These are phyloP conservation scores for Trichoderma cornu-damae DNA, from an alignment of 2,329 filamentous ascomycete genomes.

Conservation along the genomic window DNA sequence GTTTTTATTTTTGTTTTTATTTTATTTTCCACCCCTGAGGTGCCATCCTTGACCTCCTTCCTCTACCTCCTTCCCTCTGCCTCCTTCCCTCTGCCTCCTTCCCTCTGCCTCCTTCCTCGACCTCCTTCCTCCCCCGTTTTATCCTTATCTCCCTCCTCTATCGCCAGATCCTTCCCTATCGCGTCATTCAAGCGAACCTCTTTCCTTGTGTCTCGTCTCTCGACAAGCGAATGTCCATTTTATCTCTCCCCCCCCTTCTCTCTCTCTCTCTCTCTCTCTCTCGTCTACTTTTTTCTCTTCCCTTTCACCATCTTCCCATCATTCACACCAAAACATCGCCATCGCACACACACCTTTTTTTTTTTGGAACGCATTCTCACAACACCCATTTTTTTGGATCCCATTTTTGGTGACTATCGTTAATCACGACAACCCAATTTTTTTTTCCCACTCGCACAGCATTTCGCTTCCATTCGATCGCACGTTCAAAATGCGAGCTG, in stretches of 20 bases:
- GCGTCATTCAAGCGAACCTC: neutral
- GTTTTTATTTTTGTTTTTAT: too few species aligned
- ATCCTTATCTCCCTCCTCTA: neutral
- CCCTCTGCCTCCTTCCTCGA: neutral
- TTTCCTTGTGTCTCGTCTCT: neutral
- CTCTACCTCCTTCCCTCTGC: too few species aligned
- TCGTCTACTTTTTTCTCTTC: conserved; percentile 20
- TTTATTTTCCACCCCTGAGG: too few species aligned
- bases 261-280: conserved; percentile 16
- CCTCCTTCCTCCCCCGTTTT: neutral
- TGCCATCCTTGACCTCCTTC: too few species aligned
- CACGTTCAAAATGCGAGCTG: conserved; percentile 25
- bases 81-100: too few species aligned
- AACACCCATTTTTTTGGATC: conserved; percentile 9
- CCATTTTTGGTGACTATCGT: conserved; percentile 31
- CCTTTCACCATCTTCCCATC: conserved; percentile 22
- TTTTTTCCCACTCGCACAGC: conserved; percentile 13
- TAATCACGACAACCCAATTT: conserved; percentile 29
- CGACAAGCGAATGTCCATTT: neutral
- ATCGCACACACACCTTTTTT: conserved; percentile 27
- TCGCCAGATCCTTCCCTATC: neutral
- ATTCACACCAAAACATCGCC: conserved; percentile 19
- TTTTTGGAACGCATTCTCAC: conserved; percentile 15
- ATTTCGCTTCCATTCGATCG: conserved; percentile 6
- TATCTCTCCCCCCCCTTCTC: conserved; percentile 20